Evolutionary conservation across 2,329 filamentous ascomycete genomes (phyloP).

Genomic region (Fusarium caatingaense): DNA sequence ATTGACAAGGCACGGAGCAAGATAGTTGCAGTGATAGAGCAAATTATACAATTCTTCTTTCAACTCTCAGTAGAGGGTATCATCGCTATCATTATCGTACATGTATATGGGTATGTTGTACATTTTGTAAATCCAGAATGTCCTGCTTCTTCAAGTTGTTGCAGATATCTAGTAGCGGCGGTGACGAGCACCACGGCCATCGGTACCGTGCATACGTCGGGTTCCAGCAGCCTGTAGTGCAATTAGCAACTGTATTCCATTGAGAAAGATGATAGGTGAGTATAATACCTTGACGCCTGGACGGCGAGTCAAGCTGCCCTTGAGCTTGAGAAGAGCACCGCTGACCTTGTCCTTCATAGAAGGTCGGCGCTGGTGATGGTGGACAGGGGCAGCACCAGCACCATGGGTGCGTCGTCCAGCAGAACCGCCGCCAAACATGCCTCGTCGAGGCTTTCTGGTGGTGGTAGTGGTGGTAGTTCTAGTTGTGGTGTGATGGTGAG

Average conservation of each 20-base stretch:
- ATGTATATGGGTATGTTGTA: slow-evolving; percentile 4
- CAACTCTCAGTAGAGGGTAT: slow-evolving; percentile 31
- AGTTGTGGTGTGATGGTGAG: slow-evolving; percentile 44
- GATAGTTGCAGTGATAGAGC: slow-evolving; percentile 22
- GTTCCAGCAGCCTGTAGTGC: slow-evolving; percentile 74
- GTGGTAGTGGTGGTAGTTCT: slow-evolving; percentile 54
- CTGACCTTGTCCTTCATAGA: slow-evolving; percentile 81
- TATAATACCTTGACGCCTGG: slow-evolving; percentile 75
- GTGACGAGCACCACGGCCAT: slow-evolving; percentile 69
- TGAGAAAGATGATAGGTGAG: no score
- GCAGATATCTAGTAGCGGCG: slow-evolving; percentile 32
- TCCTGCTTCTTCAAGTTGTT: background rate
- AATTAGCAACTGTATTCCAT: background rate
- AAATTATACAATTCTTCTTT: slow-evolving; percentile 28
- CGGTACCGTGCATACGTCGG: slow-evolving; percentile 78
- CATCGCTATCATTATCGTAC: slow-evolving; percentile 41
- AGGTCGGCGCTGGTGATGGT: slow-evolving; percentile 75
- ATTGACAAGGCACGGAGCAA: background rate
- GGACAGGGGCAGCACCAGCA: slow-evolving; percentile 51
- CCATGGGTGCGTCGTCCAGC: slow-evolving; percentile 53
- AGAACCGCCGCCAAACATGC: slow-evolving; percentile 56
- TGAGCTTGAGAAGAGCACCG: slow-evolving; percentile 79
- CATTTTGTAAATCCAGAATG: slow-evolving; percentile 6
- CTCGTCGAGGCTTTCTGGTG: slow-evolving; percentile 55
- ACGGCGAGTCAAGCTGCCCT: slow-evolving; percentile 74